Percentiles rank a stretch among this genome's conserved stretches.
phyloP scores from a whole-genome alignment of 257 asterid species.

The Pogostemon cablin region DNA sequence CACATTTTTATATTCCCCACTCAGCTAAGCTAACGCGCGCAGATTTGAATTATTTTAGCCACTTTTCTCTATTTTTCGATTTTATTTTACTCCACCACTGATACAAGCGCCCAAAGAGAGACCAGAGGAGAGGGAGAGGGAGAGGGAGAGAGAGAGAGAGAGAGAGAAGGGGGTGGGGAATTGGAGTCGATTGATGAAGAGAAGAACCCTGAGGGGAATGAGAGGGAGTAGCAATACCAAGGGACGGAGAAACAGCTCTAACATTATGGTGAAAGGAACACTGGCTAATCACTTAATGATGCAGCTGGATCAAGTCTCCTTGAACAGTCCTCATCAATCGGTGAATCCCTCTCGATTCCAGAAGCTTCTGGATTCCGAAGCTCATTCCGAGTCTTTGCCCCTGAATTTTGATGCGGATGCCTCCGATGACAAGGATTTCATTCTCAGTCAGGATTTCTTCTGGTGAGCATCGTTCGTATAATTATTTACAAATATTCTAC shows the following conservation, averaged over 20 bases:
- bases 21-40: conserved; percentile 38
- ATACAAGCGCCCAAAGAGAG: background rate
- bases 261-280: conserved; percentile 58
- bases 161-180: background rate
- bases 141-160: background rate
- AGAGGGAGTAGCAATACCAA: conserved; percentile 26
- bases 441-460: conserved; percentile 97
- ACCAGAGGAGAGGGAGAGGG: background rate
- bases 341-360: conserved; percentile 52
- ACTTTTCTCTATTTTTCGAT: background rate
- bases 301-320: conserved; percentile 54
- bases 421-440: conserved; percentile 61
- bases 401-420: conserved; percentile 40
- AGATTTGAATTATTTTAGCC: conserved; percentile 42
- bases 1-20: conserved; percentile 25
- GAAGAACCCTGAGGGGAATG: conserved; percentile 35
- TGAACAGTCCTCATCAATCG: conserved; percentile 41
- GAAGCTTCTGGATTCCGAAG: conserved; percentile 51
- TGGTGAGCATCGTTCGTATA: conserved; percentile 45
- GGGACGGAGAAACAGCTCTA: conserved; percentile 24
- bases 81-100: background rate
- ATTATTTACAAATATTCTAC: background rate
- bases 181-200: conserved; percentile 40
- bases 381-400: conserved; percentile 37
- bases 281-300: conserved; percentile 56